phyloP scores from a whole-genome alignment of 345 rosid species.

The Dipteronia sinensis region DNA sequence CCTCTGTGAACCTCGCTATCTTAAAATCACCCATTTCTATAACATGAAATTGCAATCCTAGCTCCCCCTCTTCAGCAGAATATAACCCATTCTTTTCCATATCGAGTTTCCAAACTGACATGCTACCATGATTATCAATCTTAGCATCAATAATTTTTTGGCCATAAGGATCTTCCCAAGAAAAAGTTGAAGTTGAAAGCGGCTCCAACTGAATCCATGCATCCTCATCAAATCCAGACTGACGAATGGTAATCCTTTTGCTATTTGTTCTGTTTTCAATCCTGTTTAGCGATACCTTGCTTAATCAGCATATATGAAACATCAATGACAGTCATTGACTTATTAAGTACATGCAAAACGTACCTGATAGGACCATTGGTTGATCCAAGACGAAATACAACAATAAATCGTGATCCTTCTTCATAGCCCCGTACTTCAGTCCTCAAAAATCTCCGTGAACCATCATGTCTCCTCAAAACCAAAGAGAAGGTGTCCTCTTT shows the following conservation, averaged over 20 bases:
- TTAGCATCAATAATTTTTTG: constrained; percentile 73
- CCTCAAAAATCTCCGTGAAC: constrained; percentile 55
- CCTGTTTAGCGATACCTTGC: constrained; percentile 44
- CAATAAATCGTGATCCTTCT: constrained; percentile 96
- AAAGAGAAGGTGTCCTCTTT: constrained; percentile 89
- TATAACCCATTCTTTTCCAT: constrained; percentile 57
- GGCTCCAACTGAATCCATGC: constrained; percentile 74
- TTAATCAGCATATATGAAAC: constrained; percentile 8
- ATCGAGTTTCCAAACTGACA: constrained; percentile 56
- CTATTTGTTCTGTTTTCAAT: constrained; percentile 76
- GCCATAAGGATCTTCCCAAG: constrained; percentile 98
- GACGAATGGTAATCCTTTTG: constrained; percentile 71
- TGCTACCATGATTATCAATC: constrained; percentile 45
- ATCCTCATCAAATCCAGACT: constrained; percentile 83
- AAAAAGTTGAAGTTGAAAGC: constrained; percentile 69
- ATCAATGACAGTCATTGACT: neutral
- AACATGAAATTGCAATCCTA: constrained; percentile 63
- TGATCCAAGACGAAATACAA: constrained; percentile 88
- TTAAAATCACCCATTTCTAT: constrained; percentile 67
- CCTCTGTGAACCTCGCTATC: constrained; percentile 68
- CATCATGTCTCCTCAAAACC: constrained; percentile 69
- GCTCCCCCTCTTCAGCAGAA: constrained; percentile 46
- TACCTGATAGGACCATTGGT: constrained; percentile 89
- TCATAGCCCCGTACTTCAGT: constrained; percentile 94
- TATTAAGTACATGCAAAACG: neutral